phyloP scores from a whole-genome alignment of 1,284 basidiomycete species.

The Boletellus dicymbophilus region DNA sequence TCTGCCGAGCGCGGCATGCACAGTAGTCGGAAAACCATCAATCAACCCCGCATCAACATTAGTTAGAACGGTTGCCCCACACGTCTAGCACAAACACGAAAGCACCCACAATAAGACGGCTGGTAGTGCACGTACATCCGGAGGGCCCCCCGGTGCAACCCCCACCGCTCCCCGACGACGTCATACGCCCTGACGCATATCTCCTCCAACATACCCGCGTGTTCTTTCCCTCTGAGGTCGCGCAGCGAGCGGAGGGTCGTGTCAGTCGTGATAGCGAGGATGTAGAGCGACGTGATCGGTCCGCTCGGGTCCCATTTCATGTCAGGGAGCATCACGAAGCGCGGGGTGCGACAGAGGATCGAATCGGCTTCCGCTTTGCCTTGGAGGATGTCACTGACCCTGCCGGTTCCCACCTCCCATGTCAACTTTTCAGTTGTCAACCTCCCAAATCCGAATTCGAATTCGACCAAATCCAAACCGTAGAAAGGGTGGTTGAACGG shows the following conservation, averaged over 20 bases:
- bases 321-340: constrained; percentile 85
- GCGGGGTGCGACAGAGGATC: constrained; percentile 20
- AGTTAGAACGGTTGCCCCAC: background rate
- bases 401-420: too few relatives aligned
- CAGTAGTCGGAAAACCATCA: too few relatives aligned
- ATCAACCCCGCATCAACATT: background rate
- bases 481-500: background rate
- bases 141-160: constrained; percentile 57
- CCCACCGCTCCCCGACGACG: constrained; percentile 63
- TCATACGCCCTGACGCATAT: constrained; percentile 61
- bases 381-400: constrained; percentile 87
- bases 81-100: background rate
- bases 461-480: too few relatives aligned
- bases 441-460: too few relatives aligned
- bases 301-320: constrained; percentile 91
- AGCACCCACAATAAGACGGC: constrained; percentile 86
- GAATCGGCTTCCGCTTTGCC: constrained; percentile 76
- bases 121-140: constrained; percentile 94
- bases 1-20: too few relatives aligned
- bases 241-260: constrained; percentile 65
- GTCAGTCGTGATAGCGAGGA: constrained; percentile 69
- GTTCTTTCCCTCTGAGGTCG: constrained; percentile 60
- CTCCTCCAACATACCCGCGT: constrained; percentile 69
- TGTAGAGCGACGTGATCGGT: constrained; percentile 64
- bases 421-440: too few relatives aligned